These are phyloP conservation scores for Fraxinus floribunda DNA, from an alignment of 305 asterid genomes.

Conservation along the genomic window DNA sequence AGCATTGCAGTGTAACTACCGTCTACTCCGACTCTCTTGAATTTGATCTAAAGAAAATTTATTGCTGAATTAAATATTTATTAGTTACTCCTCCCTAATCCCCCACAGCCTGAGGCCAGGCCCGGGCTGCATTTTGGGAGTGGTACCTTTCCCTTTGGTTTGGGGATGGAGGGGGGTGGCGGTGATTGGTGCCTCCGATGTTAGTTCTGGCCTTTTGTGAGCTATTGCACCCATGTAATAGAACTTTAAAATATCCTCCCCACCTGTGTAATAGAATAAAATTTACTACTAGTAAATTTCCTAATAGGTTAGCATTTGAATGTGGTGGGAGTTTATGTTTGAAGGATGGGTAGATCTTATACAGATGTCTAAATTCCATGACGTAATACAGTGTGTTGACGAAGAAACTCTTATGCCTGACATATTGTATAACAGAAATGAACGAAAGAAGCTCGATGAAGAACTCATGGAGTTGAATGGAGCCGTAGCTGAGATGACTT, in stretches of 20 bases:
- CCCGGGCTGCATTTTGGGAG: neutral
- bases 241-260: neutral
- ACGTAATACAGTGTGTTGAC: neutral
- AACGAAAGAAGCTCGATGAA: constrained; percentile 78
- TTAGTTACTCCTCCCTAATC: neutral
- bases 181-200: neutral
- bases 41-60: neutral
- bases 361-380: constrained; percentile 7
- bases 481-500: constrained; percentile 57
- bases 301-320: neutral
- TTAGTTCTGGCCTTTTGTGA: neutral
- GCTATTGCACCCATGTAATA: neutral
- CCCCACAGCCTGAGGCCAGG: neutral
- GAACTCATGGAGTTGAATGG: constrained; percentile 62
- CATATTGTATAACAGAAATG: constrained; percentile 49
- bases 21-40: neutral
- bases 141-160: neutral
- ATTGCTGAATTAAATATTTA: neutral
- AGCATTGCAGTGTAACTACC: neutral
- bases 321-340: neutral
- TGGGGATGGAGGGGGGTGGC: constrained; percentile 1
- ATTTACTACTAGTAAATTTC: neutral
- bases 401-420: neutral
- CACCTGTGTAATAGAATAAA: neutral
- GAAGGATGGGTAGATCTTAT: constrained; percentile 7